Evolutionary conservation across 371 early-diverging fungal species (phyloP).

Genomic region (Entomophthora muscae): DNA sequence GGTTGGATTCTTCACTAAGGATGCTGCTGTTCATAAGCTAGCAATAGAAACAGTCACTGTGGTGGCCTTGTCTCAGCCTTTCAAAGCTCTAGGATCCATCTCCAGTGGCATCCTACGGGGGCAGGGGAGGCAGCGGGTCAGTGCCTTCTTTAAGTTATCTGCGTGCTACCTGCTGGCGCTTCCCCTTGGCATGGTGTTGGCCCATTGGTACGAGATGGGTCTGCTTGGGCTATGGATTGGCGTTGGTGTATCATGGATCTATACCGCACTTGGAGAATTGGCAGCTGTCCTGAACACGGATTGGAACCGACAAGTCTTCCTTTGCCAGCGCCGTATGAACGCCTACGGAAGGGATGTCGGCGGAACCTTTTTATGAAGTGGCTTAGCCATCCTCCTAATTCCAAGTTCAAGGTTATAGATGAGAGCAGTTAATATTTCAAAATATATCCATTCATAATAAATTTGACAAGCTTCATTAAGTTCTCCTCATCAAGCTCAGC

Average conservation of each 20-base stretch:
- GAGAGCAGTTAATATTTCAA: too few species aligned
- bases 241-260: background rate
- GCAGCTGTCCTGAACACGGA: background rate
- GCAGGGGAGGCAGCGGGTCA: background rate
- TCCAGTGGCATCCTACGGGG: background rate
- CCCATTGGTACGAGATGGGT: background rate
- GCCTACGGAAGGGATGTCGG: too few species aligned
- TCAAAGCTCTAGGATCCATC: background rate
- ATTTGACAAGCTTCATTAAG: too few species aligned
- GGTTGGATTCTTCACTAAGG: background rate
- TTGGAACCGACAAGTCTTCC: background rate
- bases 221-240: background rate
- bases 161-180: background rate
- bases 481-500: too few species aligned
- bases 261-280: background rate
- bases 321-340: background rate
- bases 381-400: too few species aligned
- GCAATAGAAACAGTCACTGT: background rate
- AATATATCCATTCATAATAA: too few species aligned
- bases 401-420: too few species aligned
- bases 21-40: background rate
- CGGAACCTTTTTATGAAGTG: too few species aligned
- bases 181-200: background rate
- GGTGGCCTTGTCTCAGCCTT: background rate
- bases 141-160: background rate